Percentiles rank a stretch among this genome's conserved stretches.
phyloP scores from a whole-genome alignment of 2,329 filamentous ascomycete genomes.

The Diplodia corticola region DNA sequence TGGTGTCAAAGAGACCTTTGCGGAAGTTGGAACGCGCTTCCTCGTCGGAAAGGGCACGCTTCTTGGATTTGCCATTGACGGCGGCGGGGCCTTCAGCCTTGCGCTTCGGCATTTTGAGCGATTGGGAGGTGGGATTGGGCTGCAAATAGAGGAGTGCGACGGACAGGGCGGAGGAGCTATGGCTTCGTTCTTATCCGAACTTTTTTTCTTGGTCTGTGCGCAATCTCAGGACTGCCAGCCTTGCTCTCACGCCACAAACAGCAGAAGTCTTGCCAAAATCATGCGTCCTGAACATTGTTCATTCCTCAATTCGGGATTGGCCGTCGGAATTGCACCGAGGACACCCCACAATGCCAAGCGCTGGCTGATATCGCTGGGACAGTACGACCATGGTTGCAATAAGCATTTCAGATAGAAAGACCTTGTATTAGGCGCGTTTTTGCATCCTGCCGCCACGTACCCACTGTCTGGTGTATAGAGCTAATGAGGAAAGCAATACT shows the following conservation, averaged over 20 bases:
- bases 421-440: not conserved
- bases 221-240: conserved; percentile 2
- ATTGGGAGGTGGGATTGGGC: not conserved
- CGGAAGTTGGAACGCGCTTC: conserved; percentile 44
- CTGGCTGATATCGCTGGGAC: not conserved
- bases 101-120: conserved; percentile 40
- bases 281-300: not conserved
- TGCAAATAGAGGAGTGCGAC: not conserved
- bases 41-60: conserved; percentile 44
- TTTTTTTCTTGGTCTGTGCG: conserved; percentile 20
- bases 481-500: not conserved
- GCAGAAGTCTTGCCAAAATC: conserved; percentile 12
- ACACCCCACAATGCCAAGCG: not conserved
- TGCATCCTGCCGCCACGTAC: conserved; percentile 1
- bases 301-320: not conserved
- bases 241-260: conserved; percentile 15
- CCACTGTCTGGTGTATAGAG: conserved; percentile 11
- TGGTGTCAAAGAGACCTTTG: conserved; percentile 40
- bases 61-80: conserved; percentile 43
- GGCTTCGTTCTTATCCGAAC: conserved; percentile 20
- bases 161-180: not conserved
- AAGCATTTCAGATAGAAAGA: not conserved
- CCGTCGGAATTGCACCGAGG: not conserved
- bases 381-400: too few species aligned
- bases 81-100: conserved; percentile 40